Base-by-base conservation (phyloP, 163 green algal species). In the Prototheca wickerhamii region DNA sequence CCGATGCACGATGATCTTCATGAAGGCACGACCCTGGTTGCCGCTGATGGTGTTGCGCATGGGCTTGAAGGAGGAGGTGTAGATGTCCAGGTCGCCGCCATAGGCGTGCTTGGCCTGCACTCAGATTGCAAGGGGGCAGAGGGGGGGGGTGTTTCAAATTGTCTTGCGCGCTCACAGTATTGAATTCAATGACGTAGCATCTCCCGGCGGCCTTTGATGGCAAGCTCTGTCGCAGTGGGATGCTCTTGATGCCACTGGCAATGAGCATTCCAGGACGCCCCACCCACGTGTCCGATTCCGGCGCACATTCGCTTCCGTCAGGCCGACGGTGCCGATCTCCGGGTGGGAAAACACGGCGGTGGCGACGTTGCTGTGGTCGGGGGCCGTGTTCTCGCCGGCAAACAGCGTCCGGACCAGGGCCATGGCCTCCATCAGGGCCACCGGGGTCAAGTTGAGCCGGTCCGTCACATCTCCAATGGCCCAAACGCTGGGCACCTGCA, bases 361-460 rank as follows among this genome's bases (percentile, higher is more conserved):
- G 34, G 80, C 58, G 25, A 87, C 56, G 56, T 84, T 81, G 12
- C 58, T 44, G 70, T 95, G 85, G 75, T 93, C 84, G 37, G 90
- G 88, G 71, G 80, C 76, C 25, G 84, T 94, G 33, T 82, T 78
- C 69, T 87, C 33, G 2, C 80, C 74, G 15, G 64, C 78, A 66
- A 90, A 94, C 15, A 94, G 65, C 2, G 90, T 94, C 63, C 86
- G 86, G 46, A 84, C 81, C 49, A 97, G 73, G 0, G 87, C 87
- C 90, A 95, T 96, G 64, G 82, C 90, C 78, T 97, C 91, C 87
- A 95, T 95, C 43, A 97, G 82, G 15, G 91, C 90, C 21, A 95
- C 90, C 30, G 90, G 87, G 20, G 88, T 95, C 34, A 82, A 65
- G 26, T 84, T 74, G 65, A 95, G 84, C 44, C 87, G 79, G 72